Conservation (phyloP, 2,329 filamentous ascomycete species). For the Cyanodermella asteris region DNA sequence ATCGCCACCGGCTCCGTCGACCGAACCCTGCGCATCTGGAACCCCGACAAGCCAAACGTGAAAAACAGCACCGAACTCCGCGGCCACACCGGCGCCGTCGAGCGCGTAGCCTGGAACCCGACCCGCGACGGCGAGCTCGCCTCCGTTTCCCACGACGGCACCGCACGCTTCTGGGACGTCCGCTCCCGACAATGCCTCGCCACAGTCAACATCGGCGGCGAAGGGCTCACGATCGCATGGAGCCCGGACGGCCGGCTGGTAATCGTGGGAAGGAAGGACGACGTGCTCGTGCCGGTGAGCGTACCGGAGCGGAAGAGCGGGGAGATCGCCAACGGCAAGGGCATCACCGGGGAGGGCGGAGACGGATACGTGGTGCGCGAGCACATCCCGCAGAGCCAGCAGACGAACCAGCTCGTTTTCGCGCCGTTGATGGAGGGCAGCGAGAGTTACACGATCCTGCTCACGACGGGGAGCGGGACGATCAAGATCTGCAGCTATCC, state of each 20-base stretch:
- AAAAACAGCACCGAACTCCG: conserved; percentile 26
- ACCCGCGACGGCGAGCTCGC: conserved; percentile 26
- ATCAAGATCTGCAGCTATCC: conserved; percentile 26
- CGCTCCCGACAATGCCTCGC: conserved; percentile 25
- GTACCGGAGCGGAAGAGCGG: too few species aligned
- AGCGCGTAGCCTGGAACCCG: conserved; percentile 27
- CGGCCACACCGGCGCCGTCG: conserved; percentile 24
- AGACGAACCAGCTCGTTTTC: conserved; percentile 27
- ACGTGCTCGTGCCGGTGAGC: conserved; percentile 24
- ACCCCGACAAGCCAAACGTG: conserved; percentile 29
- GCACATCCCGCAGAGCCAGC: conserved; percentile 21
- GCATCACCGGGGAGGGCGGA: too few species aligned
- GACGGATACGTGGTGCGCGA: conserved; percentile 15
- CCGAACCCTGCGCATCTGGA: conserved; percentile 83
- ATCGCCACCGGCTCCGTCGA: conserved; percentile 79
- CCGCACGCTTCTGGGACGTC: conserved; percentile 28
- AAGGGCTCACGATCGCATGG: conserved; percentile 27
- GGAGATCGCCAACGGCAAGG: too few species aligned
- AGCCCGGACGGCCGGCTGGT: conserved; percentile 24
- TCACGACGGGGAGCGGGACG: conserved; percentile 26
- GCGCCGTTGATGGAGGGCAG: too few species aligned
- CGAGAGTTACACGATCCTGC: too few species aligned
- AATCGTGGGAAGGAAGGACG: conserved; percentile 26
- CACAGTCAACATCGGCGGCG: conserved; percentile 25
- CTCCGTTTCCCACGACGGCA: conserved; percentile 26